Evolutionary conservation across 2,329 filamentous ascomycete species (phyloP).

Genomic region (Fonsecaea multimorphosa): DNA sequence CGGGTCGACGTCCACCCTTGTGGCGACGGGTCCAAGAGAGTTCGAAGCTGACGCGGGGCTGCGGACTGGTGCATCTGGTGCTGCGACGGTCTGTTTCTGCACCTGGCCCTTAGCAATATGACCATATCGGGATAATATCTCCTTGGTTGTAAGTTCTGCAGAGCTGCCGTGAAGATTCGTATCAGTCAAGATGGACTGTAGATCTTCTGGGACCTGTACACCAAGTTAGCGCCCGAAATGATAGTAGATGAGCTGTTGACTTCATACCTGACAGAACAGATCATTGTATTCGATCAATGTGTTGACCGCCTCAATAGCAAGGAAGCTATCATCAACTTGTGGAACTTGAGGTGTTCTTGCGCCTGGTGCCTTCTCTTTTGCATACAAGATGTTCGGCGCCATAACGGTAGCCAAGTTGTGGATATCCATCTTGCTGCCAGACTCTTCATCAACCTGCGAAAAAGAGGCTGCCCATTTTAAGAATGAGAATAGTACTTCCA

Average conservation of each 20-base stretch:
- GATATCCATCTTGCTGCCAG: constrained; percentile 98
- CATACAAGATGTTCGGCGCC: constrained; percentile 87
- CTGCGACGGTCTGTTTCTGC: constrained; percentile 54
- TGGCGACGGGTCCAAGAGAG: constrained; percentile 58
- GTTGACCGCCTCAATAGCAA: constrained; percentile 91
- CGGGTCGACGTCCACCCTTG: constrained; percentile 82
- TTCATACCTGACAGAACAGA: constrained; percentile 87
- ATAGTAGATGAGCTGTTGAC: constrained; percentile 4
- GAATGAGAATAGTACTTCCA: constrained; percentile 95
- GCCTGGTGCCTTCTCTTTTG: constrained; percentile 59
- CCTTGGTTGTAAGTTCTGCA: constrained; percentile 92
- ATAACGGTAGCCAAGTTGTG: constrained; percentile 98
- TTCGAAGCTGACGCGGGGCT: constrained; percentile 50
- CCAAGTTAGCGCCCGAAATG: constrained; percentile 20
- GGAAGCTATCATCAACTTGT: constrained; percentile 86
- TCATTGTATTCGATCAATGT: constrained; percentile 91
- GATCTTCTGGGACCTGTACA: constrained; percentile 83
- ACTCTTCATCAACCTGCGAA: constrained; percentile 95
- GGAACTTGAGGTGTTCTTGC: constrained; percentile 63
- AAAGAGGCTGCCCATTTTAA: constrained; percentile 98
- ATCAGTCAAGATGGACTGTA: constrained; percentile 85
- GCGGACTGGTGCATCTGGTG: constrained; percentile 61
- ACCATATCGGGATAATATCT: constrained; percentile 92
- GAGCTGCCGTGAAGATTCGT: constrained; percentile 78
- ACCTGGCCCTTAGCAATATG: constrained; percentile 73